phyloP scores from a whole-genome alignment of 768 basidiomycete species.

The Porpolomopsis calyptriformis region DNA sequence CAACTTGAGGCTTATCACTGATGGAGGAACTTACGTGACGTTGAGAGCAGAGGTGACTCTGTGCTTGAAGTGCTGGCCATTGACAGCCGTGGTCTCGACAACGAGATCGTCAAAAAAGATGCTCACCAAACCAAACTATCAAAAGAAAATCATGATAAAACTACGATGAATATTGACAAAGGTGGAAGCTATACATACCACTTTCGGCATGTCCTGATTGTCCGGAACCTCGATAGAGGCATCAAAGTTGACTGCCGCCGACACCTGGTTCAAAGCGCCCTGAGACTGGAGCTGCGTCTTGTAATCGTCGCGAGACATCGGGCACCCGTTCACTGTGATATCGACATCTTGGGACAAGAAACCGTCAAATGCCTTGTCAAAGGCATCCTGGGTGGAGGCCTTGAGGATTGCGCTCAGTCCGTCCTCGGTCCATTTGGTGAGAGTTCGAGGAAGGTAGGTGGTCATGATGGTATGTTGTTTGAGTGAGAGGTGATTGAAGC shows the following conservation, averaged over 20 bases:
- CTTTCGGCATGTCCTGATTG: conserved; percentile 2
- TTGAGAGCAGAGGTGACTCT: conserved; percentile 7
- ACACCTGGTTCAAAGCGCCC: conserved; percentile 14
- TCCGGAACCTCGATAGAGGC: conserved; percentile 19
- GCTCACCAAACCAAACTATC: conserved; percentile 15
- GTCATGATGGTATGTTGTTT: no score
- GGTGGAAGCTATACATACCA: neutral
- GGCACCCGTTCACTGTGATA: conserved; percentile 31
- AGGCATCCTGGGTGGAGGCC: conserved; percentile 25
- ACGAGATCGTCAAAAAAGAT: conserved; percentile 6
- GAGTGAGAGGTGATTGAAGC: no score
- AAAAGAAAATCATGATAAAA: no score
- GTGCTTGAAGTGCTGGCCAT: conserved; percentile 2
- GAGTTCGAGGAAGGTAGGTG: conserved; percentile 13
- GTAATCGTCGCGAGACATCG: conserved; percentile 29
- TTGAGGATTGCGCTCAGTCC: conserved; percentile 25
- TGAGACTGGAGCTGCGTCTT: conserved; percentile 24
- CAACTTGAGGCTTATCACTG: neutral
- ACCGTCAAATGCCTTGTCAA: conserved; percentile 29
- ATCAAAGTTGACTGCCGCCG: conserved; percentile 18
- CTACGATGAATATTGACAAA: neutral
- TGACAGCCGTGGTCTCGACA: conserved; percentile 2
- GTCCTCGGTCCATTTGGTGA: conserved; percentile 29
- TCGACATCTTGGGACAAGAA: conserved; percentile 26
- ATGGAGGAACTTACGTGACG: conserved; percentile 4